phyloP scores from a whole-genome alignment of 495 filamentous ascomycete species.

The Neurospora sublineolata region DNA sequence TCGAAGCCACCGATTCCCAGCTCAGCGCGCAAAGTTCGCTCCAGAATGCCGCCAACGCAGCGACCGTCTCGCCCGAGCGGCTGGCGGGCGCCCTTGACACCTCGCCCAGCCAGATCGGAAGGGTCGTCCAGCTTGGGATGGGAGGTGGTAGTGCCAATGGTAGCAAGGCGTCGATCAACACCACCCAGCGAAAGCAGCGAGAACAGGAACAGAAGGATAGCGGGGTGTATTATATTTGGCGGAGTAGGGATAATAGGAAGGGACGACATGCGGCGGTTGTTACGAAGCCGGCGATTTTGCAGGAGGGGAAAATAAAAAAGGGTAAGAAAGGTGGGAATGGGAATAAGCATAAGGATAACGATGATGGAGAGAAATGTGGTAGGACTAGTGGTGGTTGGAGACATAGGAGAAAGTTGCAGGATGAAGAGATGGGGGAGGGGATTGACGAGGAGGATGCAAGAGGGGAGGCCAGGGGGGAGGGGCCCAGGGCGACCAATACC shows the following conservation, averaged over 20 bases:
- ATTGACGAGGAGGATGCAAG: constrained; percentile 1
- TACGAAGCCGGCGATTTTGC: constrained; percentile 11
- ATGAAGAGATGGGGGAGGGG: not conserved
- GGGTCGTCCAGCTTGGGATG: not conserved
- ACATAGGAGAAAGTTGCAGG: not conserved
- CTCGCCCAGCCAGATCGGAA: not conserved
- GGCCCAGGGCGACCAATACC: constrained; percentile 35
- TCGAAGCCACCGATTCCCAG: not conserved
- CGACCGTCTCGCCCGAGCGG: not conserved
- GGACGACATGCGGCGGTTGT: constrained; percentile 49
- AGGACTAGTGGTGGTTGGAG: not conserved
- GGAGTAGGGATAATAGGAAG: constrained; percentile 61
- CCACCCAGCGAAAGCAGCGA: not conserved
- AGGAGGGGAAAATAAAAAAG: not conserved
- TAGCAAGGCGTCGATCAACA: not conserved
- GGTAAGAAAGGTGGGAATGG: not conserved
- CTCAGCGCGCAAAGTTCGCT: not conserved
- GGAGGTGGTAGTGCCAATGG: not conserved
- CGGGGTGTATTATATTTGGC: constrained; percentile 22
- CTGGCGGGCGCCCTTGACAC: not conserved
- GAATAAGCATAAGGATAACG: not conserved
- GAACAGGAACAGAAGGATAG: not conserved
- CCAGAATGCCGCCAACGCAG: not conserved
- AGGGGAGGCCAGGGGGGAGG: constrained; percentile 16
- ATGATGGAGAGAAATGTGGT: not conserved